Percentiles rank a stretch among this genome's conserved stretches.
These are phyloP conservation scores for Hura crepitans DNA, from an alignment of 441 rosid species.

Conservation along the genomic window DNA sequence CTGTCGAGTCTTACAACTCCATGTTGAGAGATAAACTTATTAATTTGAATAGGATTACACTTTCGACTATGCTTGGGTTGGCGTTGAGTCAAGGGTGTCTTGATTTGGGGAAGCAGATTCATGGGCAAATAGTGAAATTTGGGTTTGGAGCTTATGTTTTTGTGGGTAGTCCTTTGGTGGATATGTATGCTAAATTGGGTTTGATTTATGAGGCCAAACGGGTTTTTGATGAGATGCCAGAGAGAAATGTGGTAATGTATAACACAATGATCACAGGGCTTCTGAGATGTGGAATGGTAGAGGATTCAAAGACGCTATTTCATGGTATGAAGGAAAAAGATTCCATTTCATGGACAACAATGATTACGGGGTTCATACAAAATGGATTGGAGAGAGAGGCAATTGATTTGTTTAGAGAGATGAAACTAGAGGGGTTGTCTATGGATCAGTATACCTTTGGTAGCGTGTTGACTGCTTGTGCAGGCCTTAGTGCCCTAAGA, in stretches of 20 bases:
- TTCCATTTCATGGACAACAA: conserved; percentile 78
- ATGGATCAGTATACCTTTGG: conserved; percentile 92
- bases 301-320: conserved; percentile 55
- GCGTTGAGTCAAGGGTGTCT: conserved; percentile 44
- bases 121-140: conserved; percentile 61
- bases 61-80: conserved; percentile 67
- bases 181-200: conserved; percentile 78
- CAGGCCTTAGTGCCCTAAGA: conserved; percentile 46
- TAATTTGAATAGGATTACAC: conserved; percentile 62
- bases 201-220: conserved; percentile 52
- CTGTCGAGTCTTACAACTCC: conserved; percentile 52
- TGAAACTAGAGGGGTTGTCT: conserved; percentile 52
- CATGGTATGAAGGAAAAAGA: conserved; percentile 61
- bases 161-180: conserved; percentile 72
- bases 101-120: conserved; percentile 66
- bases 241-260: conserved; percentile 60
- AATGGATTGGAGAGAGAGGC: conserved; percentile 69
- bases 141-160: conserved; percentile 64
- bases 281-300: conserved; percentile 62
- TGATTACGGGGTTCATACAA: conserved; percentile 73
- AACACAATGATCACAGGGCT: conserved; percentile 75
- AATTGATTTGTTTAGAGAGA: conserved; percentile 52
- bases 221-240: conserved; percentile 48
- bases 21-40: conserved; percentile 57
- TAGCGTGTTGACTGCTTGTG: conserved; percentile 80